Conservation (phyloP, 2,329 filamentous ascomycete genomes). For the Verticillium albo-atrum region DNA sequence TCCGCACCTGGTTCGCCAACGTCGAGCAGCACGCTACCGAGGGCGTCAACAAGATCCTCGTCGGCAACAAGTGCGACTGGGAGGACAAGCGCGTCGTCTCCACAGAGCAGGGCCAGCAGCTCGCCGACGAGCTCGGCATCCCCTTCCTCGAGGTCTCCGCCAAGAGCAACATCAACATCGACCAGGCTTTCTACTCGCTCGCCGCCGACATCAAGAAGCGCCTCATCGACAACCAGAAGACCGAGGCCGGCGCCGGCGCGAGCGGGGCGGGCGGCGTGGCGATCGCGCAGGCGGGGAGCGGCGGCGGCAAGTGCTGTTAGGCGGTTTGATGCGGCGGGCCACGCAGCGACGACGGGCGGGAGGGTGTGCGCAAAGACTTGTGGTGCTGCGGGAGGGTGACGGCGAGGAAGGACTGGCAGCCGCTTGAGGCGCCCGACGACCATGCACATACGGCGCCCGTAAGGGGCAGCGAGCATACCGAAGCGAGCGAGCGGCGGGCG, state of each 20-base stretch:
- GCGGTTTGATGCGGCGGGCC: too few relatives aligned
- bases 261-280: slow-evolving; percentile 32
- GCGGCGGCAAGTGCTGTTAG: slow-evolving; percentile 75
- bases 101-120: slow-evolving; percentile 85
- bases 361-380: neutral
- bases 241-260: slow-evolving; percentile 46
- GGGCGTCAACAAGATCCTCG: slow-evolving; percentile 98
- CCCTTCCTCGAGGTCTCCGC: slow-evolving; percentile 98
- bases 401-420: neutral
- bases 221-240: slow-evolving; percentile 86
- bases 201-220: slow-evolving; percentile 98
- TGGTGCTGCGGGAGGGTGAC: neutral
- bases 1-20: slow-evolving; percentile 99
- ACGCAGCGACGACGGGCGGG: neutral
- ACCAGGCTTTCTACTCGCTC: slow-evolving; percentile 95
- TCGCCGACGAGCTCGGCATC: slow-evolving; percentile 93
- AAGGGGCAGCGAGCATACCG: neutral
- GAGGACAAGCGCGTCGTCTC: slow-evolving; percentile 96
- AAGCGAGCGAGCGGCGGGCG: neutral
- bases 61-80: slow-evolving; percentile 99
- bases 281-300: slow-evolving; percentile 56
- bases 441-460: neutral
- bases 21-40: slow-evolving; percentile 99
- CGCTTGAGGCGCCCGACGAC: neutral
- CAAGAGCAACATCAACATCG: slow-evolving; percentile 99